phyloP scores from a whole-genome alignment of 129 eudicot species.

The Sambucus nigra region DNA sequence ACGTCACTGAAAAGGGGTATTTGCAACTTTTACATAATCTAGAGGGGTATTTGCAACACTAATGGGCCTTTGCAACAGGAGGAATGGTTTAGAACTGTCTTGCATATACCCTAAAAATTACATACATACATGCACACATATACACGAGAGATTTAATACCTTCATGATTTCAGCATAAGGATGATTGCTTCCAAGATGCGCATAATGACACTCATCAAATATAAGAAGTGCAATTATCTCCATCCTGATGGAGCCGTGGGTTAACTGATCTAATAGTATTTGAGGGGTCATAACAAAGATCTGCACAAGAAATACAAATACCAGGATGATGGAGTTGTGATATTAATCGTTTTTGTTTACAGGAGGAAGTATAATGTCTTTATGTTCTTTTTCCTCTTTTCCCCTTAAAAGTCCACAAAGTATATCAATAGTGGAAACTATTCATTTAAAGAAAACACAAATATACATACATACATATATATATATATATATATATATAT shows the following conservation, averaged over 20 bases:
- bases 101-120: neutral
- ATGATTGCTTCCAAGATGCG: conserved; percentile 82
- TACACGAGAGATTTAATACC: conserved; percentile 22
- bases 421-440: neutral
- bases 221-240: conserved; percentile 73
- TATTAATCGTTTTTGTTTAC: neutral
- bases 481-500: too few relatives aligned
- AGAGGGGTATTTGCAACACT: too few relatives aligned
- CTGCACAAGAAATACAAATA: conserved; percentile 29
- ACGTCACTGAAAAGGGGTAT: too few relatives aligned
- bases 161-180: conserved; percentile 99
- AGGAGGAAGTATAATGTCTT: neutral
- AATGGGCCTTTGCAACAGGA: too few relatives aligned
- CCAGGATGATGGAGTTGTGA: neutral
- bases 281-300: conserved; percentile 96
- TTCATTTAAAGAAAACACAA: neutral
- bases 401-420: neutral
- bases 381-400: neutral
- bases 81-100: too few relatives aligned
- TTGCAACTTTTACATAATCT: too few relatives aligned
- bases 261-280: conserved; percentile 43
- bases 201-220: conserved; percentile 98
- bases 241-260: conserved; percentile 79
- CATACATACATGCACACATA: neutral
- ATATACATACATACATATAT: too few relatives aligned